Evolutionary conservation across 768 basidiomycete genomes (phyloP), one percentile per base, ranked within the genome.

Genomic region (Termitomyces sp.): DNA sequence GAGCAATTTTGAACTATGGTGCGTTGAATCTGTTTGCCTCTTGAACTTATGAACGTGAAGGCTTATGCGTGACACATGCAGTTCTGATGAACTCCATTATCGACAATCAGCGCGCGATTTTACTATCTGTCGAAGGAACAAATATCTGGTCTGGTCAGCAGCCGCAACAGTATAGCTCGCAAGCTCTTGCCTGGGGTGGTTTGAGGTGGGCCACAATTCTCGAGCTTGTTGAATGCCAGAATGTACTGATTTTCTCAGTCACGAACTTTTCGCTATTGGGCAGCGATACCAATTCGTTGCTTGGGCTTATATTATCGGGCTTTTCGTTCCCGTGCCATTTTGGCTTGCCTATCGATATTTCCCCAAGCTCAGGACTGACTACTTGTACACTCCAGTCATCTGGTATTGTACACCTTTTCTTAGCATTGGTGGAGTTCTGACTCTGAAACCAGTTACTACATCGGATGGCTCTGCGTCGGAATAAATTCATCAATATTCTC

Each of bases 31-130:
- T 15, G 13, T 18, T 11, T 12, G 3, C 22, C 41, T 52, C 22
- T 12, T 6, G 20, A 13, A 58, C 24, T 8, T 16, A 4, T 16
- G n/a, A 42, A 24, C 8, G 4, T 4, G 11, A 12, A 30, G 16
- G 50, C 34, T 51, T 15, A 50, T 50, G n/a, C 20, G 13, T 22
- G 34, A 16, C 36, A 24, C 18, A 37, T 18, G 2, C 72, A 69
- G 79, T 85, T 46, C 64, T 87, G 54, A 85, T 85, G 84, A 84
- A 82, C 61, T 76, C 77, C 1, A 81, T 87, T 58, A 76, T 87
- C 65, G 73, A 75, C 53, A 75, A 69, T 41, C 81, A 85, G 49
- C 73, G 76, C 0, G 75, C 77, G 0, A 80, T 83, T 30, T 68
- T 87, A 4, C 69, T 85, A 27, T 79, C 77, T 6, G 76, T 82